Evolutionary conservation across 2,329 filamentous ascomycete species (phyloP).

Genomic region (Fusarium abutilonis): DNA sequence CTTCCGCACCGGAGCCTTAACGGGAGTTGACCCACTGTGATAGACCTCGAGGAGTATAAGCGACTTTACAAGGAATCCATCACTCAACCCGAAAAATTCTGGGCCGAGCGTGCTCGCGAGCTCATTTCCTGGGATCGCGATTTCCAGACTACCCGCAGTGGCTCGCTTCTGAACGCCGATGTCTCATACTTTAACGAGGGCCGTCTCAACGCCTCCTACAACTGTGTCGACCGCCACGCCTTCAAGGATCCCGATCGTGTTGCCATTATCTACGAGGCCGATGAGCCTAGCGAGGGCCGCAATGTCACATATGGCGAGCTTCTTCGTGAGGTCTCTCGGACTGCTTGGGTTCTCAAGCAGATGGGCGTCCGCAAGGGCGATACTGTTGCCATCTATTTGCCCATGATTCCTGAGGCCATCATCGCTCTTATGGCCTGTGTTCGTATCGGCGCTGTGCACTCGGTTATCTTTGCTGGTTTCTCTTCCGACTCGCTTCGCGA

Average conservation of each 20-base stretch:
- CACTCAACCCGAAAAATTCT: slow-evolving; percentile 87
- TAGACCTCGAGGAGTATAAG: slow-evolving; percentile 74
- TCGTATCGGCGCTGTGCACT: slow-evolving; percentile 95
- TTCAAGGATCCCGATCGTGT: slow-evolving; percentile 91
- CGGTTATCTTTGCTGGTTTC: slow-evolving; percentile 97
- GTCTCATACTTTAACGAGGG: slow-evolving; percentile 96
- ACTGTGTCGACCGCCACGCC: slow-evolving; percentile 97
- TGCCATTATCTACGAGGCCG: slow-evolving; percentile 98
- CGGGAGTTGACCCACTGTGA: slow-evolving; percentile 35
- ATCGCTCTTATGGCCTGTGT: slow-evolving; percentile 90
- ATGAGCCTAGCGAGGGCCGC: slow-evolving; percentile 87
- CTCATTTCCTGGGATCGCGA: slow-evolving; percentile 90
- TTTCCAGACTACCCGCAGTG: slow-evolving; percentile 87
- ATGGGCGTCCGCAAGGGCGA: slow-evolving; percentile 98
- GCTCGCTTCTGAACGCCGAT: slow-evolving; percentile 81
- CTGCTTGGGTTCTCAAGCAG: slow-evolving; percentile 88
- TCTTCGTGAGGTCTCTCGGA: slow-evolving; percentile 87
- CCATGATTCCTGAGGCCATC: slow-evolving; percentile 97
- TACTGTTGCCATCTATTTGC: slow-evolving; percentile 95
- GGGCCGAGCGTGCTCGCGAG: slow-evolving; percentile 85
- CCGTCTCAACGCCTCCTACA: slow-evolving; percentile 93
- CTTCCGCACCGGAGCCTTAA: slow-evolving; percentile 41
- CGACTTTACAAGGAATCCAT: slow-evolving; percentile 85
- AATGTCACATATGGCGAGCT: slow-evolving; percentile 94
- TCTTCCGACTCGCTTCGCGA: slow-evolving; percentile 95